Percentiles rank a stretch among this genome's conserved stretches.
Conservation (phyloP, 495 filamentous ascomycete genomes). For the Aspergillus nanangensis region DNA sequence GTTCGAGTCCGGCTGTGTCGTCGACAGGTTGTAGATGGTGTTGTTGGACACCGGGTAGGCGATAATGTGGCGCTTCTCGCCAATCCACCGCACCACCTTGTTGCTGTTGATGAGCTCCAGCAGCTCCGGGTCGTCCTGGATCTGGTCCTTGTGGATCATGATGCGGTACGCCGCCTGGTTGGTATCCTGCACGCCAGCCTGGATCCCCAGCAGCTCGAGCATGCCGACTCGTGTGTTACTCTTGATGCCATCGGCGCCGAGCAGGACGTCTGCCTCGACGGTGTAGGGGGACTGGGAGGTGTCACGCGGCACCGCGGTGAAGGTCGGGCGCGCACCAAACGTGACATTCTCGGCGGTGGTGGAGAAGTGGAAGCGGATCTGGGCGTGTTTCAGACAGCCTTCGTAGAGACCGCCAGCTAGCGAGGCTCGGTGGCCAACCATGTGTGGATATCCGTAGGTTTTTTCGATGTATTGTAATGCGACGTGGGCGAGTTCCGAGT, state of each 20-base stretch:
- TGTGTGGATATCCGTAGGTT: constrained; percentile 70
- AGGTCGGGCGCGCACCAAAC: constrained; percentile 50
- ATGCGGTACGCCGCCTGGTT: constrained; percentile 82
- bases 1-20: constrained; percentile 68
- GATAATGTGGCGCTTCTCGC: constrained; percentile 74
- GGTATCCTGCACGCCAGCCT: constrained; percentile 62
- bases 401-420: constrained; percentile 66
- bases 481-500: constrained; percentile 65
- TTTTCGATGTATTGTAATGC: constrained; percentile 60
- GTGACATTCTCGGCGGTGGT: constrained; percentile 48
- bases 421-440: constrained; percentile 71
- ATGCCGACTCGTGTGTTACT: constrained; percentile 57
- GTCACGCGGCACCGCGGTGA: constrained; percentile 54
- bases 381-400: constrained; percentile 56
- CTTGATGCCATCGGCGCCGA: constrained; percentile 74
- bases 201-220: constrained; percentile 49
- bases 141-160: constrained; percentile 66
- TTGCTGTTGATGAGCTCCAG: constrained; percentile 61
- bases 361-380: constrained; percentile 68
- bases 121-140: constrained; percentile 63
- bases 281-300: constrained; percentile 42
- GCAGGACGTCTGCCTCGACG: constrained; percentile 62
- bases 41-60: constrained; percentile 74
- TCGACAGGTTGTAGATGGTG: constrained; percentile 74
- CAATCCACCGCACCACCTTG: constrained; percentile 74